Percentiles rank a stretch among this genome's conserved stretches.
phyloP scores from a whole-genome alignment of 306 rosid species.

The Castanea sativa region DNA sequence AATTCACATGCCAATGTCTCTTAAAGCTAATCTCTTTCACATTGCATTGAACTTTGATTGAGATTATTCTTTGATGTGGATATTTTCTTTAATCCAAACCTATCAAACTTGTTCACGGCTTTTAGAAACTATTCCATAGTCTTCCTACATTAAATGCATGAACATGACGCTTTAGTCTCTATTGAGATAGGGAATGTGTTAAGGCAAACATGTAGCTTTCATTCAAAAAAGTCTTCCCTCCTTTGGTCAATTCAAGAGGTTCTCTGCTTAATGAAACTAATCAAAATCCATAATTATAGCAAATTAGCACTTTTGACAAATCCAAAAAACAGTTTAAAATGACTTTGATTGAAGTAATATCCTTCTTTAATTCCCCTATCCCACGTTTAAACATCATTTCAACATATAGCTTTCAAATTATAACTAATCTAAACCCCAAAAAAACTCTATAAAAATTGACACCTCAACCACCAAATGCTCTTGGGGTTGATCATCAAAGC shows the following conservation, averaged over 20 bases:
- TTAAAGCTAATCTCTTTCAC: too few relatives aligned
- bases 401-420: neutral
- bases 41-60: too few relatives aligned
- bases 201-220: neutral
- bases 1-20: too few relatives aligned
- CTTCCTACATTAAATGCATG: too few relatives aligned
- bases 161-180: too few relatives aligned
- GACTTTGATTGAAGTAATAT: neutral
- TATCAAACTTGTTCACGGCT: too few relatives aligned
- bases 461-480: conserved; percentile 26
- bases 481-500: conserved; percentile 15
- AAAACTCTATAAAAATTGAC: conserved; percentile 18
- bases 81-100: too few relatives aligned
- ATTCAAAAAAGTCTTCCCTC: neutral
- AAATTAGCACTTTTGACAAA: neutral
- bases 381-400: neutral
- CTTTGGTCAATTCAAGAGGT: neutral
- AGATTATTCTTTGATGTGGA: too few relatives aligned
- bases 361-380: neutral
- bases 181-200: too few relatives aligned
- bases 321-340: neutral
- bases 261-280: neutral
- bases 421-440: neutral
- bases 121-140: too few relatives aligned
- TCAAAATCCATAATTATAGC: neutral